Conservation (phyloP, 768 basidiomycete genomes). For the Russula vinacea region DNA sequence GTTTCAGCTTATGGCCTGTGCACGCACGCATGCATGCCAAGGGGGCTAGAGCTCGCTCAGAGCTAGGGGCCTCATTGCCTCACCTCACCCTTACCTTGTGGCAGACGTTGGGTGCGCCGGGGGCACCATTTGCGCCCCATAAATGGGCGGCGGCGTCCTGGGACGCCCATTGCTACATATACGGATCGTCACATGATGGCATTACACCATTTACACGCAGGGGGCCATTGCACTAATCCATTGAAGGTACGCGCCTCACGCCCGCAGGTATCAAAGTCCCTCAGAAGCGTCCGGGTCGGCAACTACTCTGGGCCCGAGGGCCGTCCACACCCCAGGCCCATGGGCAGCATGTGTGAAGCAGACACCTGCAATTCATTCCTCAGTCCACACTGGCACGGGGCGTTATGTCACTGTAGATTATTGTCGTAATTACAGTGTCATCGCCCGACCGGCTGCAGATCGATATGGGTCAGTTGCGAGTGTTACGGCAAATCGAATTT, state of each 20-base stretch:
- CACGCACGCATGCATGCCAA: no score
- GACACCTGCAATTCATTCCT: background rate
- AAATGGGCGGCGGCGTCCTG: no score
- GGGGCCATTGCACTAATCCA: no score
- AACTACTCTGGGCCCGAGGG: background rate
- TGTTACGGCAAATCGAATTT: background rate
- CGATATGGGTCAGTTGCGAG: background rate
- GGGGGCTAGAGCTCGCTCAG: no score
- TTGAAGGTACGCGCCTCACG: conserved; percentile 2
- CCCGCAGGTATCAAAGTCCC: conserved; percentile 20
- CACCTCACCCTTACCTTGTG: no score
- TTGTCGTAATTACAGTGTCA: background rate
- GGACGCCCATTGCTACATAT: no score
- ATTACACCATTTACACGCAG: background rate
- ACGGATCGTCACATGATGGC: no score
- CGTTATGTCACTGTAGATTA: background rate
- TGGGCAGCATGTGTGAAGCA: background rate
- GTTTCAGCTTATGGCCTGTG: no score
- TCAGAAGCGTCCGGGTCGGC: conserved; percentile 26
- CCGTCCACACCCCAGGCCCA: background rate
- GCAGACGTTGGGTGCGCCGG: no score
- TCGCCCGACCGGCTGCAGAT: background rate
- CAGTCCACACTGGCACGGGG: background rate
- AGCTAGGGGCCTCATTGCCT: no score
- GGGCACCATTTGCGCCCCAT: no score